phyloP scores from a whole-genome alignment of 148 eudicot genomes.

The Mesembryanthemum crystallinum region DNA sequence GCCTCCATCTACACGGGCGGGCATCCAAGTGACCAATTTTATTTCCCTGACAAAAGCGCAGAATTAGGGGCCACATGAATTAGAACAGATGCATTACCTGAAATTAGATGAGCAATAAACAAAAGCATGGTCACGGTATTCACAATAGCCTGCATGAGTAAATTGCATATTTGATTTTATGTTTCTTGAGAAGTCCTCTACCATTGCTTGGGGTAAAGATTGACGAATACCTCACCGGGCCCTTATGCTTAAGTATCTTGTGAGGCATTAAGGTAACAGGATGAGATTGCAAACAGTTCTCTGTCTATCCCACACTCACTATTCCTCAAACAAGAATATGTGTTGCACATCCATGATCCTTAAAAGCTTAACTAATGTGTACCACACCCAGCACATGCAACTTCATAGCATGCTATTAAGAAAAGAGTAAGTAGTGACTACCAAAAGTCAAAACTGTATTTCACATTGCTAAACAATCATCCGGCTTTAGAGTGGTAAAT shows the following conservation, averaged over 20 bases:
- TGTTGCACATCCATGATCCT: too few species aligned
- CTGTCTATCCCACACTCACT: background rate
- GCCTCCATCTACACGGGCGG: constrained; percentile 27
- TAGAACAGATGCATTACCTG: background rate
- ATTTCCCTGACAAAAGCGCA: constrained; percentile 15
- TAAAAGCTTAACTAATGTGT: too few species aligned
- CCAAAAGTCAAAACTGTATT: too few species aligned
- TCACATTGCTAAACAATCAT: background rate
- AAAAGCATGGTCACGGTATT: background rate
- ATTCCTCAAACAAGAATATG: background rate
- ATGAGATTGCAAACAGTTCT: background rate
- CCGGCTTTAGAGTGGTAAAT: background rate
- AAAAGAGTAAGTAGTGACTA: too few species aligned
- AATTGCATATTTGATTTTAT: background rate
- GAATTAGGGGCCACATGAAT: background rate
- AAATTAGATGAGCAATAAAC: background rate
- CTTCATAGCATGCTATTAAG: too few species aligned
- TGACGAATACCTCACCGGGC: background rate
- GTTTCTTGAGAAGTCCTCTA: background rate
- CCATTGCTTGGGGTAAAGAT: background rate
- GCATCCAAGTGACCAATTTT: constrained; percentile 13
- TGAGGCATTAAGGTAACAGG: background rate
- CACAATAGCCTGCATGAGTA: too few species aligned
- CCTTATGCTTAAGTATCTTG: background rate
- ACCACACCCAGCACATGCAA: too few species aligned